These are phyloP conservation scores for Pythium aquatile DNA, from an alignment of 352 stramenopile species.

Conservation along the genomic window DNA sequence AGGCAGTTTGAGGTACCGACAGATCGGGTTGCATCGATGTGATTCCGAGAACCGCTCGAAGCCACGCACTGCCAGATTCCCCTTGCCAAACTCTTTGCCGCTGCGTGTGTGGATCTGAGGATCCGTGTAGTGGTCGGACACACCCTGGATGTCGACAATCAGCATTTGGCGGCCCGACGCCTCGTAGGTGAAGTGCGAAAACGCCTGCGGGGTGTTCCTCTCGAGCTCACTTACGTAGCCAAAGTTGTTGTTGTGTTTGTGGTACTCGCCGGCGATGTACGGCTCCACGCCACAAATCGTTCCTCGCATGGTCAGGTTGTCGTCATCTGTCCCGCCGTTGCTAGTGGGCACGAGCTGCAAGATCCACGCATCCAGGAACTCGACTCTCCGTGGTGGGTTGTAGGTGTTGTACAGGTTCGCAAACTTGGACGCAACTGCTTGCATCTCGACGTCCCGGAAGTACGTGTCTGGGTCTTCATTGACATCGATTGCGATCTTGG, in stretches of 20 bases:
- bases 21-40: slow-evolving; percentile 83
- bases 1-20: slow-evolving; percentile 69
- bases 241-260: slow-evolving; percentile 87
- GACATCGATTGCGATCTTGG: slow-evolving; percentile 77
- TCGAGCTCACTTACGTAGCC: slow-evolving; percentile 77
- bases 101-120: slow-evolving; percentile 89
- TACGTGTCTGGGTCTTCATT: slow-evolving; percentile 83
- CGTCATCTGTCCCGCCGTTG: slow-evolving; percentile 27
- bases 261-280: slow-evolving; percentile 78
- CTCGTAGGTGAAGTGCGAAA: slow-evolving; percentile 93
- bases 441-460: slow-evolving; percentile 86
- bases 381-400: slow-evolving; percentile 68
- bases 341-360: slow-evolving; percentile 55
- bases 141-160: slow-evolving; percentile 95
- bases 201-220: slow-evolving; percentile 83
- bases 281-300: slow-evolving; percentile 78
- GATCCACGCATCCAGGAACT: slow-evolving; percentile 78
- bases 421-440: slow-evolving; percentile 78
- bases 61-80: slow-evolving; percentile 64
- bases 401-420: slow-evolving; percentile 81
- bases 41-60: slow-evolving; percentile 75
- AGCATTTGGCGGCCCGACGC: slow-evolving; percentile 88
- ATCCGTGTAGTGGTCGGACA: slow-evolving; percentile 95
- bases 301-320: slow-evolving; percentile 55
- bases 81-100: slow-evolving; percentile 84